These are phyloP conservation scores for Grosmannia serpens DNA, from an alignment of 2,329 filamentous ascomycete species.

Conservation along the genomic window DNA sequence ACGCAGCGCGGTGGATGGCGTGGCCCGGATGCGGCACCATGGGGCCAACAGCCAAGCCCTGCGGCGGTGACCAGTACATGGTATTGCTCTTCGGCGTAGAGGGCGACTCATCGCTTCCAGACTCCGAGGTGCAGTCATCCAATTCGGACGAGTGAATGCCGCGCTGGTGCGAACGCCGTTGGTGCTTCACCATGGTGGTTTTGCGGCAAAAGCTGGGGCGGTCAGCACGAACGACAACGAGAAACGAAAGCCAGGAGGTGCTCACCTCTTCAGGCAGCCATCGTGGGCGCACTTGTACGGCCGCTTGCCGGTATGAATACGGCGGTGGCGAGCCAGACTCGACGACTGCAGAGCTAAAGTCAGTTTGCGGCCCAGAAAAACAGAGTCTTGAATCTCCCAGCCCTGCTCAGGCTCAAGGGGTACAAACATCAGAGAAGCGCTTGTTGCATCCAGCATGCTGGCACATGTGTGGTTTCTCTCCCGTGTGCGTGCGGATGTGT, in stretches of 20 bases:
- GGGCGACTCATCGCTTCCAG: slow-evolving; percentile 47
- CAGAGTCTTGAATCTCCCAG: too few relatives aligned
- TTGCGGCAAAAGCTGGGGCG: slow-evolving; percentile 54
- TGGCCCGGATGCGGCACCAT: slow-evolving; percentile 19
- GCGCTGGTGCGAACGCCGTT: slow-evolving; percentile 49
- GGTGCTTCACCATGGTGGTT: slow-evolving; percentile 60
- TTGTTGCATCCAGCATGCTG: slow-evolving; percentile 55
- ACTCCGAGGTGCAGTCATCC: slow-evolving; percentile 44
- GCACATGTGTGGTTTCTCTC: slow-evolving; percentile 63
- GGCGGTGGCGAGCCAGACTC: slow-evolving; percentile 51
- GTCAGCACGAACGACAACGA: neutral
- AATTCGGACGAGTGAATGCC: slow-evolving; percentile 44
- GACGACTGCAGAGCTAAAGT: slow-evolving; percentile 39
- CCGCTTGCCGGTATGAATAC: slow-evolving; percentile 56
- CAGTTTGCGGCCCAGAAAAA: slow-evolving; percentile 13
- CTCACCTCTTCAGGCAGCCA: slow-evolving; percentile 50
- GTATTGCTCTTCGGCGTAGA: slow-evolving; percentile 43
- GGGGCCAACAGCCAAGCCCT: slow-evolving; percentile 24
- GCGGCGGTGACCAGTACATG: slow-evolving; percentile 37
- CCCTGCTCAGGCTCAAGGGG: too few relatives aligned
- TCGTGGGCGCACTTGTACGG: slow-evolving; percentile 52
- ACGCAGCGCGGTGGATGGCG: slow-evolving; percentile 37
- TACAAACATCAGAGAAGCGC: slow-evolving; percentile 56
- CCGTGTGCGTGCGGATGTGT: slow-evolving; percentile 70
- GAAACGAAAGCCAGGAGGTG: too few relatives aligned